These are phyloP conservation scores for Suillus lakei DNA, from an alignment of 768 basidiomycete genomes.

Conservation along the genomic window DNA sequence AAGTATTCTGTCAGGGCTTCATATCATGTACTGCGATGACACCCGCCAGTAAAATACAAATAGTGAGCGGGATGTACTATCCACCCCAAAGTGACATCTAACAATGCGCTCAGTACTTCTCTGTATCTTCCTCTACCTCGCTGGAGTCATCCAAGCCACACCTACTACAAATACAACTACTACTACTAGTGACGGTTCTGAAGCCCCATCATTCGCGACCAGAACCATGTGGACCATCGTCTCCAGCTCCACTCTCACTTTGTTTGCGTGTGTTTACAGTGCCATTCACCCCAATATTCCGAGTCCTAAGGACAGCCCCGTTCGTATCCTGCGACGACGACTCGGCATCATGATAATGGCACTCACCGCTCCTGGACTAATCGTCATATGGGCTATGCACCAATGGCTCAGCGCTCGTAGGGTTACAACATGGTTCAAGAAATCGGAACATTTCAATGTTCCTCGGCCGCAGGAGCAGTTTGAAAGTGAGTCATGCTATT, in stretches of 20 bases:
- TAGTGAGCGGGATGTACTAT: too few relatives aligned
- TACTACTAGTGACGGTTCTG: not conserved
- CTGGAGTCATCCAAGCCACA: too few relatives aligned
- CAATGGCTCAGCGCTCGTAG: constrained; percentile 21
- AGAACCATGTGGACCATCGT: constrained; percentile 30
- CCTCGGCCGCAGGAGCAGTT: not conserved
- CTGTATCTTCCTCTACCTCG: too few relatives aligned
- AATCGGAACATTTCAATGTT: not conserved
- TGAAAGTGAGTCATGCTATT: not conserved
- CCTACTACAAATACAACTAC: not conserved
- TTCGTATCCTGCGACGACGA: not conserved
- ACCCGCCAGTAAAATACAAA: too few relatives aligned
- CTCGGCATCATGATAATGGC: constrained; percentile 19
- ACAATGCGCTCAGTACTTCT: too few relatives aligned
- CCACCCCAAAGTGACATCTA: too few relatives aligned
- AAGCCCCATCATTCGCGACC: not conserved
- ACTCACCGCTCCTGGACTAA: constrained; percentile 29
- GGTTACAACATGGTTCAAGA: not conserved
- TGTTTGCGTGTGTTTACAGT: constrained; percentile 31
- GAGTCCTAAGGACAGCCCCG: not conserved
- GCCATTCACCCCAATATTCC: too few relatives aligned
- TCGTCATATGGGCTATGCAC: constrained; percentile 21
- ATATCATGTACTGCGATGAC: too few relatives aligned
- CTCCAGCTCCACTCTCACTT: constrained; percentile 27
- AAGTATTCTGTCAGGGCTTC: too few relatives aligned